Percentiles rank a stretch among this genome's conserved stretches.
These are phyloP conservation scores for Penicillium sp. DNA, from an alignment of 2,329 filamentous ascomycete species.

Conservation along the genomic window DNA sequence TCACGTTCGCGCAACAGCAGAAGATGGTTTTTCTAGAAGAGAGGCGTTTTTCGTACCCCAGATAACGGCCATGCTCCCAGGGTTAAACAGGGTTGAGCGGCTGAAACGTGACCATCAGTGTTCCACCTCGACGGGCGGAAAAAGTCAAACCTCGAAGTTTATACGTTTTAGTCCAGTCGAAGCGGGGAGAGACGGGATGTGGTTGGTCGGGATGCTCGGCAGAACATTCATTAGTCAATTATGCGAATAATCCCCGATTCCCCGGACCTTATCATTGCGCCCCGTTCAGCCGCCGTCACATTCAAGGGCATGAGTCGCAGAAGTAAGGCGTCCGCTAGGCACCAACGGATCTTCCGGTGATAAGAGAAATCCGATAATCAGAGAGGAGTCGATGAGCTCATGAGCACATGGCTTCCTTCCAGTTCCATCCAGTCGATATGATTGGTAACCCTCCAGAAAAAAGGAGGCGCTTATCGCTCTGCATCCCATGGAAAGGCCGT, in stretches of 20 bases:
- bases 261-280: not conserved
- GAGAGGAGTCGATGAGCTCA: not conserved
- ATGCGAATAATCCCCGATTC: constrained; percentile 5
- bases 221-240: constrained; percentile 5
- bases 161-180: not conserved
- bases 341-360: not conserved
- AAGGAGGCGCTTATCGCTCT: not conserved
- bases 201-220: not conserved
- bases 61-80: not conserved
- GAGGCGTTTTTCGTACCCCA: not conserved
- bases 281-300: constrained; percentile 5
- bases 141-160: not conserved
- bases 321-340: not conserved
- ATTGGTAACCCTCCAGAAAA: not conserved
- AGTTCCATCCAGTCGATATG: not conserved
- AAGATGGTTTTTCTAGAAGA: not conserved
- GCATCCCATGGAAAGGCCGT: not conserved
- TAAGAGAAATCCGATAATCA: not conserved
- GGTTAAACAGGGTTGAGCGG: not conserved
- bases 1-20: not conserved
- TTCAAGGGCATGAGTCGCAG: not conserved
- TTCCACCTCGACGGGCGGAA: not conserved
- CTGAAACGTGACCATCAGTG: not conserved
- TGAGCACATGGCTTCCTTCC: not conserved
- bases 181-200: not conserved